Conservation (phyloP, 1,139 yeast genomes). For the Saccharomyces hybrid region DNA sequence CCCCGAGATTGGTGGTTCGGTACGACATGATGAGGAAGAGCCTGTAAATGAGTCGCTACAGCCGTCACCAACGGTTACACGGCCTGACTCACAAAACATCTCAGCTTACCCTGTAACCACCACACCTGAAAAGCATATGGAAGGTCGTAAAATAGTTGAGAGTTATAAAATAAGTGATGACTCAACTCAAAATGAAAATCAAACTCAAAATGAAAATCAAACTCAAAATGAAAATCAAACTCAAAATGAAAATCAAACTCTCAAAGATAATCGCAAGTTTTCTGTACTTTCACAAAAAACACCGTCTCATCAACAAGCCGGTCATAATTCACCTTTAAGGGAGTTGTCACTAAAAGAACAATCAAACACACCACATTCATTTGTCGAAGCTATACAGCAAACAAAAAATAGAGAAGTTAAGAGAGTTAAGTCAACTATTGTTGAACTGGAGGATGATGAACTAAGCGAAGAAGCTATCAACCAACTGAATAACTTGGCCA, state of each 20-base stretch:
- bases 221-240: not conserved
- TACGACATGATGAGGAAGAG: too few species aligned
- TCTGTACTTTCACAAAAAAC: not conserved
- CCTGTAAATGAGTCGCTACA: not conserved
- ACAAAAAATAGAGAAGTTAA: constrained; percentile 30
- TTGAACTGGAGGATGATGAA: constrained; percentile 23
- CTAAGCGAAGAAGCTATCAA: constrained; percentile 30
- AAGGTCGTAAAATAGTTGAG: too few species aligned
- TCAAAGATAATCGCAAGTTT: not conserved
- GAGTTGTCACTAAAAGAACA: constrained; percentile 1
- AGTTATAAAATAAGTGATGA: too few species aligned
- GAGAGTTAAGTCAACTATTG: constrained; percentile 21
- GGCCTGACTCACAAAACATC: too few species aligned
- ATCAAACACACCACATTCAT: constrained; percentile 9
- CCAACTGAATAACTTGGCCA: constrained; percentile 27
- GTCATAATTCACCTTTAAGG: not conserved
- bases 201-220: not conserved
- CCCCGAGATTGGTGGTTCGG: not conserved
- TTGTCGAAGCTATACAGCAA: constrained; percentile 29
- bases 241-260: not conserved
- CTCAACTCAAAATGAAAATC: too few species aligned
- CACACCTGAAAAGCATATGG: too few species aligned
- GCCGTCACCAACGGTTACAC: not conserved
- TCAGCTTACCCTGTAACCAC: too few species aligned
- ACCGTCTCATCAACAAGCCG: not conserved